Evolutionary conservation across 2,329 filamentous ascomycete species (phyloP), one percentile per base, ranked within the genome.

Genomic region (Karstenula rhodostoma): DNA sequence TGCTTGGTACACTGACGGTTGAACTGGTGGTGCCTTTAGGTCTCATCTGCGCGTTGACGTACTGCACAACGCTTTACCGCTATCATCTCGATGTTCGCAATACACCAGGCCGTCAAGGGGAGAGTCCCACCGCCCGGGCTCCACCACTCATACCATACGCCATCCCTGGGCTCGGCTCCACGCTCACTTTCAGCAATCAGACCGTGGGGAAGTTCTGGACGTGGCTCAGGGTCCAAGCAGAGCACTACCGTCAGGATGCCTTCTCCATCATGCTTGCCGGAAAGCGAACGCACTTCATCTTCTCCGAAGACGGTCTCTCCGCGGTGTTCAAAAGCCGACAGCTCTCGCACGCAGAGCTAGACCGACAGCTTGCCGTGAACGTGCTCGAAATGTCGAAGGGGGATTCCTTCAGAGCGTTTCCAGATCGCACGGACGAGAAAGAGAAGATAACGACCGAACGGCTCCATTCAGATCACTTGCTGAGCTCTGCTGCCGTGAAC

Each of bases 121-220:
- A 51, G 17, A 1, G 13, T 13, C 17, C 4, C 10, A 33, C 15
- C 5, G 8, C 15, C n/a, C 47, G 29, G 17, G 23, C n/a, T 35
- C 48, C 48, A 37, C 48, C 48, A 51, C 33, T 51, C 9, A 37
- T 51, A 15, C 48, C 48, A 12, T 51, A 51, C 48, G 29, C 19
- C 7, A 37, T 51, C 9, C 48, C 48, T n/a, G 32, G 10, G n/a
- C 48, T 51, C 17, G 48, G 48, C 7, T 51, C 48, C 12, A 51
- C 48, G 5, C 22, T 51, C n/a, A n/a, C n/a, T 12, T 51, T 51
- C 48, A 51, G 48, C 19, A 51, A 51, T 17, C 48, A 51, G 48
- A 15, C 29, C 7, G 48, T 51, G 19, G 48, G 48, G 2, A 51
- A 10, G 4, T 51, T 51, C 33, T 51, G 48, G 48, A 22, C 19